These are phyloP conservation scores for Mycosphaerella sp. DNA, from an alignment of 2,329 filamentous ascomycete genomes.

Conservation along the genomic window DNA sequence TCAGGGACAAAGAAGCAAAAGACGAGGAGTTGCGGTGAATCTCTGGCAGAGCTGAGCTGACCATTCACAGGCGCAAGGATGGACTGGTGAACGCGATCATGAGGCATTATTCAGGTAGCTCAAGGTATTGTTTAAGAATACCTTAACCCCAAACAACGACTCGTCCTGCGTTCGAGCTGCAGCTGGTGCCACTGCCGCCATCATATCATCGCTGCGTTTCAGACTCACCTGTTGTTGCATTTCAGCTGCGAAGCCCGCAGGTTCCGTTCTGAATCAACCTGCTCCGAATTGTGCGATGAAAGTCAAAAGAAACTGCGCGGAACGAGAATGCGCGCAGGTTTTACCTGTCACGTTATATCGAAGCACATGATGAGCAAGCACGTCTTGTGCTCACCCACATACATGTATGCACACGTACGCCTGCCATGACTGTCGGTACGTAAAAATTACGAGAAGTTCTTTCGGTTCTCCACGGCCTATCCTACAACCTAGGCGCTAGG, in stretches of 20 bases:
- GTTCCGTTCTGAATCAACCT: neutral
- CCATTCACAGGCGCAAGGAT: neutral
- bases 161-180: too few species aligned
- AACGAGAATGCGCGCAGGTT: neutral
- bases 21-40: conserved; percentile 6
- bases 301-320: neutral
- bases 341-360: neutral
- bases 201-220: neutral
- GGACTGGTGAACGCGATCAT: neutral
- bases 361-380: too few species aligned
- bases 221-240: conserved; percentile 7
- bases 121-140: too few species aligned
- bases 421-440: neutral
- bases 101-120: neutral
- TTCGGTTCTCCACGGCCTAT: conserved; percentile 6
- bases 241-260: neutral
- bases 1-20: neutral
- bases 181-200: too few species aligned
- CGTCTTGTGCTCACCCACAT: too few species aligned
- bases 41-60: neutral
- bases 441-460: neutral
- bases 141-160: too few species aligned
- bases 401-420: too few species aligned
- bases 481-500: too few species aligned
- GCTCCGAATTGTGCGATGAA: neutral